Evolutionary conservation across 352 stramenopile genomes (phyloP).

Genomic region (Peronospora tabacina): DNA sequence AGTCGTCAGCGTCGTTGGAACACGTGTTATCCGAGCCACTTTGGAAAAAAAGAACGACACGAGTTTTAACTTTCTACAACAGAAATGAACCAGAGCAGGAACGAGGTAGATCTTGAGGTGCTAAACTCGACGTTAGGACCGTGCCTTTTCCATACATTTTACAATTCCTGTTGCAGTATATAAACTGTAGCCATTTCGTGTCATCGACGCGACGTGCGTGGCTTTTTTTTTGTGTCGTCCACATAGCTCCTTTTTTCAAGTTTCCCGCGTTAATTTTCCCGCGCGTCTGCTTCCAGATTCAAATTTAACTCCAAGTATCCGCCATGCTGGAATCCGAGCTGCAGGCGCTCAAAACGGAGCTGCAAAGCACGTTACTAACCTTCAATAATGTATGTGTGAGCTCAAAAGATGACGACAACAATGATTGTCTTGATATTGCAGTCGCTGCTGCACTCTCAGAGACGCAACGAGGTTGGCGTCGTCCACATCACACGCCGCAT

Average conservation of each 20-base stretch:
- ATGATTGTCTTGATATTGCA: background rate
- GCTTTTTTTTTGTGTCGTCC: background rate
- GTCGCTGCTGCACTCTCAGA: background rate
- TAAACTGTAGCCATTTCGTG: too few species aligned
- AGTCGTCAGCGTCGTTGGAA: too few species aligned
- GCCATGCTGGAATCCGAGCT: slow-evolving; percentile 35
- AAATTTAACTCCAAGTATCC: slow-evolving; percentile 19
- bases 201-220: background rate
- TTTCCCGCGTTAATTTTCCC: slow-evolving; percentile 23
- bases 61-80: too few species aligned
- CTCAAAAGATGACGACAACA: background rate
- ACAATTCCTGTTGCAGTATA: background rate
- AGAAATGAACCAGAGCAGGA: too few species aligned
- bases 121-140: too few species aligned
- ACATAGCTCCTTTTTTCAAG: background rate
- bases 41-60: too few species aligned
- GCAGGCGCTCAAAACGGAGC: slow-evolving; percentile 51
- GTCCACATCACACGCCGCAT: background rate
- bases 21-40: too few species aligned
- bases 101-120: too few species aligned
- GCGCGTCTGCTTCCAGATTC: slow-evolving; percentile 1
- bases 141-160: too few species aligned
- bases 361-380: slow-evolving; percentile 41
- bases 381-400: slow-evolving; percentile 15
- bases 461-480: background rate